Evolutionary conservation across 2,329 filamentous ascomycete species (phyloP).

Genomic region (Boeremia lycopersici): DNA sequence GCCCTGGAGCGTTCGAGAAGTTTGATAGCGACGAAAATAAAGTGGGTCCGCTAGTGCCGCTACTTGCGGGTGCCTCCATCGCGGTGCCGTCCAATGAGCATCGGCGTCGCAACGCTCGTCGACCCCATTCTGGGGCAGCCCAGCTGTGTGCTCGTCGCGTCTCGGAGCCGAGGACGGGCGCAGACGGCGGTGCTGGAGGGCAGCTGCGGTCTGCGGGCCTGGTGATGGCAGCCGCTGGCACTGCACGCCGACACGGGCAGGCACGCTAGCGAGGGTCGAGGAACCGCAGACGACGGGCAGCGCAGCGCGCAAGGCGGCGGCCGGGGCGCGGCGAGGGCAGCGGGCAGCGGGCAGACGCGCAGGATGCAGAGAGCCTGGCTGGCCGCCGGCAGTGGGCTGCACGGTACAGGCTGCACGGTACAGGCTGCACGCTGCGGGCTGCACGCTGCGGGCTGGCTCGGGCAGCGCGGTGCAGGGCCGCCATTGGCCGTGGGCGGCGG

Average conservation of each 20-base stretch:
- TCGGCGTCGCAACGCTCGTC: slow-evolving; percentile 15
- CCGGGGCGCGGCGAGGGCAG: neutral
- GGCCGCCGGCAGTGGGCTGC: too few species aligned
- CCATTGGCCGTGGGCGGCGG: slow-evolving; percentile 19
- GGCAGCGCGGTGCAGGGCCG: neutral
- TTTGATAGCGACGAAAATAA: slow-evolving; percentile 27
- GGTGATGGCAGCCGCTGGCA: slow-evolving; percentile 7
- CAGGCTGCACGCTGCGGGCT: too few species aligned
- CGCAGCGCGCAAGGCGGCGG: neutral
- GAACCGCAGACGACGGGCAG: neutral
- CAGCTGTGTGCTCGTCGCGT: slow-evolving; percentile 6
- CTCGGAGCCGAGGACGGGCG: slow-evolving; percentile 6
- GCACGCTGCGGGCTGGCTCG: neutral
- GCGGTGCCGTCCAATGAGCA: slow-evolving; percentile 28
- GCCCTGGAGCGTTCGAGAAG: slow-evolving; percentile 30
- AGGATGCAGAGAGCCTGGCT: too few species aligned
- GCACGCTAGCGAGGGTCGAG: slow-evolving; percentile 2
- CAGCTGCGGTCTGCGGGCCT: neutral
- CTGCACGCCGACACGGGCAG: neutral
- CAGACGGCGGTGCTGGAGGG: neutral
- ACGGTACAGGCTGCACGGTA: too few species aligned
- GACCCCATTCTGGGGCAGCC: slow-evolving; percentile 15
- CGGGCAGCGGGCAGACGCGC: too few species aligned
- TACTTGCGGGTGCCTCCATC: slow-evolving; percentile 30
- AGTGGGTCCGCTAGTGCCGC: slow-evolving; percentile 4